A percentile compares a stretch with the other conserved stretches of the same genome.
These are phyloP conservation scores for Exophiala dermatitidis DNA, from an alignment of 2,329 filamentous ascomycete species.

Conservation along the genomic window DNA sequence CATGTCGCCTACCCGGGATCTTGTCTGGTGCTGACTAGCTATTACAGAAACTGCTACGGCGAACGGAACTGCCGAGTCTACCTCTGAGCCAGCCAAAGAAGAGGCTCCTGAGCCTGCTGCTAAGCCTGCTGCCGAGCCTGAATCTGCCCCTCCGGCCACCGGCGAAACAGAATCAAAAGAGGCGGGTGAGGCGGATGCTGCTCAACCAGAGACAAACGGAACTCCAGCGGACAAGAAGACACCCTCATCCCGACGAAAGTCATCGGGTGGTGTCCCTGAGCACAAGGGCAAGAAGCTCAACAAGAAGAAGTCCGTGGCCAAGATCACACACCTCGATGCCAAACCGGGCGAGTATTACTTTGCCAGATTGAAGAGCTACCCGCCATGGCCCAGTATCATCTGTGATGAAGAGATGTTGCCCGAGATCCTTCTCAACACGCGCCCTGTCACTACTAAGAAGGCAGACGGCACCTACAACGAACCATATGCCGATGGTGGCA, in stretches of 20 bases:
- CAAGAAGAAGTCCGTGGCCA: constrained; percentile 73
- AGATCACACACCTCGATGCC: constrained; percentile 66
- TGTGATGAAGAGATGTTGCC: constrained; percentile 94
- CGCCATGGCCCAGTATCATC: constrained; percentile 88
- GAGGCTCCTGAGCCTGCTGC: neutral
- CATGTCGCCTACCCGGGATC: constrained; percentile 12
- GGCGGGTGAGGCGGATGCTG: constrained; percentile 27
- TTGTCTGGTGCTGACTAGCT: neutral
- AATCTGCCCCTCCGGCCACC: constrained; percentile 20
- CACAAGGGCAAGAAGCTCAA: constrained; percentile 72
- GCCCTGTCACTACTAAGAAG: constrained; percentile 76
- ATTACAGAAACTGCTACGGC: constrained; percentile 24
- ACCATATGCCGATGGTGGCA: constrained; percentile 79
- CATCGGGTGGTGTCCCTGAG: constrained; percentile 52
- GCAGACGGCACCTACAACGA: constrained; percentile 80
- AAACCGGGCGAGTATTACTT: constrained; percentile 88
- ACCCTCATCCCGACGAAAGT: constrained; percentile 61
- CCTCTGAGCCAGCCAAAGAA: constrained; percentile 26
- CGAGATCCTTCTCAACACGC: constrained; percentile 62
- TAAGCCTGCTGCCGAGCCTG: constrained; percentile 29
- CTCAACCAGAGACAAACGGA: constrained; percentile 43
- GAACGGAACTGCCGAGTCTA: constrained; percentile 25
- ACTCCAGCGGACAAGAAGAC: constrained; percentile 47
- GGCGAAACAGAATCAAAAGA: constrained; percentile 11
- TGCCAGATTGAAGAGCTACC: constrained; percentile 88